Conservation (phyloP, 225 moss, liverwort and hornwort species). For the Antitrichia curtipendula region DNA sequence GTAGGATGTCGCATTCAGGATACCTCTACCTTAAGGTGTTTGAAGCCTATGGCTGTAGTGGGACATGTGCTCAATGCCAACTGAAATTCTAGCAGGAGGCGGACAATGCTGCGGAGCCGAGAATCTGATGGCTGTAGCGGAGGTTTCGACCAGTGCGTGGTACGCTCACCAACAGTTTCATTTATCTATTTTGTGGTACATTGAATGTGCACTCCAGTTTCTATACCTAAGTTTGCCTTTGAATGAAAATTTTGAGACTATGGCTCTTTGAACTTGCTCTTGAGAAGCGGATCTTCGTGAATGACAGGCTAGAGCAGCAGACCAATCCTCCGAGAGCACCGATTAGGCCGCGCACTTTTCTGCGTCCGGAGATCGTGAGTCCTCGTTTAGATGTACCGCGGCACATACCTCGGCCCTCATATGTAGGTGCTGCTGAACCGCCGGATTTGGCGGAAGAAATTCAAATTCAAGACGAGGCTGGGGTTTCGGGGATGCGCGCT, state of each 20-base stretch:
- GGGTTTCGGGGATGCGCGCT: conserved; percentile 62
- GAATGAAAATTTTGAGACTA: neutral
- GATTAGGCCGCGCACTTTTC: conserved; percentile 33
- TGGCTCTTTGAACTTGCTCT: neutral
- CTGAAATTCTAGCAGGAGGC: neutral
- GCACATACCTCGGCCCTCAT: conserved; percentile 56
- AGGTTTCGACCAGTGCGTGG: conserved; percentile 22
- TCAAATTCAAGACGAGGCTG: conserved; percentile 69
- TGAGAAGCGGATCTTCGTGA: neutral
- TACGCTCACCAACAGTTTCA: neutral
- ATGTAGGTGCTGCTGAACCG: conserved; percentile 37
- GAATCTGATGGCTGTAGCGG: neutral
- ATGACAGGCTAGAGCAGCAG: conserved; percentile 47
- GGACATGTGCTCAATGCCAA: neutral
- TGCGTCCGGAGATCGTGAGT: conserved; percentile 57
- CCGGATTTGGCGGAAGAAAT: conserved; percentile 44
- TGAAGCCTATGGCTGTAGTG: neutral
- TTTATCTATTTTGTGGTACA: neutral
- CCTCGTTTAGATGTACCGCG: conserved; percentile 57
- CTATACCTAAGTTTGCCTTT: neutral
- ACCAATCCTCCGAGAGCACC: neutral
- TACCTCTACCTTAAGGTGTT: neutral
- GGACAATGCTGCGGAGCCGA: neutral
- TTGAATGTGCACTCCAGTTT: neutral
- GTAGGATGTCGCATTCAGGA: neutral